Conservation (phyloP, 306 rosid genomes). For the Rubus idaeus region DNA sequence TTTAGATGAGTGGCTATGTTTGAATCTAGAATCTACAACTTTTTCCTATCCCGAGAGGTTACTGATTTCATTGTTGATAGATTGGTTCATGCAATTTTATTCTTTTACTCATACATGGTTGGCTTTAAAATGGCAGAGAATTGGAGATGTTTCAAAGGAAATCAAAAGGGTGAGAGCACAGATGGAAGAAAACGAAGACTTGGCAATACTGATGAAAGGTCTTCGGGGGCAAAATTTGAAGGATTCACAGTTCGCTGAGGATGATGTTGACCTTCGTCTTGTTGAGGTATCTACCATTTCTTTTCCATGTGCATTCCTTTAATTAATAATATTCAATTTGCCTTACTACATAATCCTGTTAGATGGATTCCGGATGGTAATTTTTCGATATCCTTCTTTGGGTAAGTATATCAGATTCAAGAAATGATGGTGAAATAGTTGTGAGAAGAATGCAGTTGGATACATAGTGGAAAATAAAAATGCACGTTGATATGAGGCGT, state of each 20-base stretch:
- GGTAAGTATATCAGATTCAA: no score
- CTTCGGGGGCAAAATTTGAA: conserved; percentile 84
- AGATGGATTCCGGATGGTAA: neutral
- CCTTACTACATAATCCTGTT: neutral
- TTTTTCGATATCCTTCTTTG: no score
- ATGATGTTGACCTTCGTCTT: conserved; percentile 79
- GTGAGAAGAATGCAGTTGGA: neutral
- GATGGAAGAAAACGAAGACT: conserved; percentile 91
- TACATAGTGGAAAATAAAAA: neutral
- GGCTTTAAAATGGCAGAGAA: conserved; percentile 49
- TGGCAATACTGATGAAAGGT: conserved; percentile 91
- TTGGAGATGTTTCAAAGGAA: conserved; percentile 92
- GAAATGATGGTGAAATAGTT: neutral
- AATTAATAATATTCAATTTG: conserved; percentile 4
- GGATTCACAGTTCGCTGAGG: conserved; percentile 84
- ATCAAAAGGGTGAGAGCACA: conserved; percentile 94
- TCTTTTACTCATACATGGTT: neutral
- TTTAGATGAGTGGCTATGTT: no score
- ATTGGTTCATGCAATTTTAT: no score
- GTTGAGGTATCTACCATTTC: conserved; percentile 62
- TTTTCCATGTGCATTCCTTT: neutral
- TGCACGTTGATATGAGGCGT: neutral
- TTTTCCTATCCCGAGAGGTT: no score
- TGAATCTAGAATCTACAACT: no score
- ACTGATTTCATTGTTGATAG: neutral